Conservation (phyloP, 2,329 filamentous ascomycete species). For the Hortaea werneckii region DNA sequence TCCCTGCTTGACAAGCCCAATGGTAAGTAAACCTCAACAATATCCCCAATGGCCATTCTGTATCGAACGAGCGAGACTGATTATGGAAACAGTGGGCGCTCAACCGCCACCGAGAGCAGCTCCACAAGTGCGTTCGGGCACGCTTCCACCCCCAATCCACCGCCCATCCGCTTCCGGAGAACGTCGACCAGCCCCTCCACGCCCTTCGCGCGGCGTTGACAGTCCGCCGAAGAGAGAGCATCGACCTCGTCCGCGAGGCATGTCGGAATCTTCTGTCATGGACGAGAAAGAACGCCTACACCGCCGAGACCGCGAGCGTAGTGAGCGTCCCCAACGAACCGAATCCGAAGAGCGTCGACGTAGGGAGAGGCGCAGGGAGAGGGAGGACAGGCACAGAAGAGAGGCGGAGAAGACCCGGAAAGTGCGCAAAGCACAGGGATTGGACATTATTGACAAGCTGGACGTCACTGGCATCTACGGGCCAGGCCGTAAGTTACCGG, state of each 20-base stretch:
- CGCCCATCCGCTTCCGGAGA: conserved; percentile 58
- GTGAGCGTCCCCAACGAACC: conserved; percentile 18
- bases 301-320: conserved; percentile 29
- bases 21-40: conserved; percentile 15
- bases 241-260: conserved; percentile 52
- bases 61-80: neutral
- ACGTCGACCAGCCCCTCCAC: conserved; percentile 32
- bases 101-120: conserved; percentile 22
- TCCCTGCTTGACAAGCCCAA: conserved; percentile 52
- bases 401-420: conserved; percentile 30
- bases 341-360: conserved; percentile 44
- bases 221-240: conserved; percentile 31
- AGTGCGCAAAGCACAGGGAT: conserved; percentile 36
- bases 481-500: conserved; percentile 62
- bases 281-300: conserved; percentile 50
- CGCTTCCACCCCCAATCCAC: conserved; percentile 40
- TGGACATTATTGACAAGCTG: conserved; percentile 93
- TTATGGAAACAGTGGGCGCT: conserved; percentile 10
- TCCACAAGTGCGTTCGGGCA: conserved; percentile 33
- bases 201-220: conserved; percentile 34
- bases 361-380: conserved; percentile 33
- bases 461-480: conserved; percentile 96
- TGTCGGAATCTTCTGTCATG: conserved; percentile 68
- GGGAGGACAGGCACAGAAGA: conserved; percentile 43
- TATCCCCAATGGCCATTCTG: neutral